Conservation (phyloP, 768 basidiomycete species). For the Fomitopsis pulvina region DNA sequence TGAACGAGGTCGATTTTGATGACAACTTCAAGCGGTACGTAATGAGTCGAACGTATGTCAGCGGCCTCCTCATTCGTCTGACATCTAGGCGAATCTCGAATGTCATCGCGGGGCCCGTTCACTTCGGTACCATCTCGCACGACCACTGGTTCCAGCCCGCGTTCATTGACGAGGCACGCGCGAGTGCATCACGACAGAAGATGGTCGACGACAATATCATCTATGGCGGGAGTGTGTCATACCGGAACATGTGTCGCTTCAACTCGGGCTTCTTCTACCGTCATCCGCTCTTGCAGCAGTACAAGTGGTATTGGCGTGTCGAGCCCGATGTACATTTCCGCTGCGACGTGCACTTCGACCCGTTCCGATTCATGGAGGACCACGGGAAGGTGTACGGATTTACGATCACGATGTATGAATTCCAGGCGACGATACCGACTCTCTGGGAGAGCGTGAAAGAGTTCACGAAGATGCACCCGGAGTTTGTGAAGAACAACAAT, state of each 20-base stretch:
- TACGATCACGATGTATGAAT: constrained; percentile 61
- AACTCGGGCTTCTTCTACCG: constrained; percentile 69
- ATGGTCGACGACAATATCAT: constrained; percentile 43
- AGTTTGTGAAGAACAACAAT: constrained; percentile 51
- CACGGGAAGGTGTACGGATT: constrained; percentile 65
- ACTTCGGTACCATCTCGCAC: constrained; percentile 53
- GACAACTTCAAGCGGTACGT: constrained; percentile 65
- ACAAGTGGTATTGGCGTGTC: constrained; percentile 77
- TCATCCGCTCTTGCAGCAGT: constrained; percentile 57
- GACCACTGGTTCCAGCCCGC: constrained; percentile 68
- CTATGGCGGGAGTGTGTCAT: constrained; percentile 38
- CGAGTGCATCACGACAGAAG: constrained; percentile 41
- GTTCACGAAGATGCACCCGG: constrained; percentile 47
- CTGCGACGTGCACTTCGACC: constrained; percentile 59
- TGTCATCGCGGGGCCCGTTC: constrained; percentile 28
- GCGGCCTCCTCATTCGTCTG: background rate
- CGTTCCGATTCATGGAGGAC: constrained; percentile 68
- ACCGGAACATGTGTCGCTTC: constrained; percentile 74
- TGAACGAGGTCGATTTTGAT: constrained; percentile 80
- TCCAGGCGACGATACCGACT: constrained; percentile 53
- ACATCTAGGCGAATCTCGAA: constrained; percentile 17
- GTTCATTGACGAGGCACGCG: constrained; percentile 66
- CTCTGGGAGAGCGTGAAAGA: constrained; percentile 57
- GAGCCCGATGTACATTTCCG: constrained; percentile 74
- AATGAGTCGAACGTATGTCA: background rate